phyloP scores from a whole-genome alignment of 2,329 filamentous ascomycete genomes.

The Alternaria gaisen region DNA sequence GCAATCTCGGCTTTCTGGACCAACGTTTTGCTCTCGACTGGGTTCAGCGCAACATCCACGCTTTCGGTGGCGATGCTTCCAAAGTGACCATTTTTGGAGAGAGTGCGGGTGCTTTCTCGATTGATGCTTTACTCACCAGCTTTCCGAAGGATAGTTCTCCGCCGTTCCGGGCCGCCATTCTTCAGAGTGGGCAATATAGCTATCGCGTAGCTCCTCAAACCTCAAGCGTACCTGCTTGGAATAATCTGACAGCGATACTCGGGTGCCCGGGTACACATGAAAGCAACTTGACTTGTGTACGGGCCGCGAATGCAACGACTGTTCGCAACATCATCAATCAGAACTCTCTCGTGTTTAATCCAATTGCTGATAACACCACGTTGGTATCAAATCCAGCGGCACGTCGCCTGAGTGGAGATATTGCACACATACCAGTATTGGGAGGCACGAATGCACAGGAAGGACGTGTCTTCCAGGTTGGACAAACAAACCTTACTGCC shows the following conservation, averaged over 20 bases:
- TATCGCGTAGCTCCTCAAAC: conserved; percentile 24
- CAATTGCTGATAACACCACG: conserved; percentile 34
- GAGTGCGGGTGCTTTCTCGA: conserved; percentile 37
- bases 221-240: conserved; percentile 29
- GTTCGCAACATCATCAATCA: conserved; percentile 31
- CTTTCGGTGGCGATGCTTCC: conserved; percentile 59
- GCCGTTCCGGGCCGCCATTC: conserved; percentile 42
- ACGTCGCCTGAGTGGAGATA: conserved; percentile 29
- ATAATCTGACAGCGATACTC: conserved; percentile 30
- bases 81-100: conserved; percentile 60
- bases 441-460: conserved; percentile 40
- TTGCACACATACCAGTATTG: conserved; percentile 39
- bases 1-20: conserved; percentile 65
- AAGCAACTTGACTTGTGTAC: conserved; percentile 36
- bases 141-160: conserved; percentile 28
- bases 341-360: conserved; percentile 30
- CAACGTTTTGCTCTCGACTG: conserved; percentile 65
- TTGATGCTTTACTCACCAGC: conserved; percentile 41
- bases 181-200: conserved; percentile 38
- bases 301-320: conserved; percentile 25
- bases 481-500: conserved; percentile 26
- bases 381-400: conserved; percentile 27
- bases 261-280: conserved; percentile 30
- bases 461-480: conserved; percentile 34
- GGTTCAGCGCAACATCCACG: conserved; percentile 59